These are phyloP conservation scores for Chlorella sp. DNA, from an alignment of 139 green algal genomes.

Conservation along the genomic window DNA sequence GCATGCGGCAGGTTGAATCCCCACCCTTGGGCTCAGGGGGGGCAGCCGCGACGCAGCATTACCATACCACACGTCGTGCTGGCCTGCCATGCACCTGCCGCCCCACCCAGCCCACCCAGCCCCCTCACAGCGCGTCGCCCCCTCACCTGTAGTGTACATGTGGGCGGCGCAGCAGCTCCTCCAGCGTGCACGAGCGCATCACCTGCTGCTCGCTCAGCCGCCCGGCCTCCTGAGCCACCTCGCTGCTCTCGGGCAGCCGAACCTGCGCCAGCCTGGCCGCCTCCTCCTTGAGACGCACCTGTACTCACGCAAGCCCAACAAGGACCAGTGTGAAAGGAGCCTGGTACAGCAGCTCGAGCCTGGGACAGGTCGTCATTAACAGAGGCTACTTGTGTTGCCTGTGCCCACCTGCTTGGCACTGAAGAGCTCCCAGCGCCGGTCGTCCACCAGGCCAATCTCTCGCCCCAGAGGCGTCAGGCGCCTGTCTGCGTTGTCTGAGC, in stretches of 20 bases:
- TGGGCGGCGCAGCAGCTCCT: conserved; percentile 82
- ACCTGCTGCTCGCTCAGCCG: conserved; percentile 54
- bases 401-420: conserved; percentile 48
- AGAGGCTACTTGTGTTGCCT: not conserved
- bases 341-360: too few relatives aligned
- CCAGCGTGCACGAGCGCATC: conserved; percentile 46
- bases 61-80: not conserved
- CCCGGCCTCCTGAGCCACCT: conserved; percentile 39
- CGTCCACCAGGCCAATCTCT: conserved; percentile 80
- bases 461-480: conserved; percentile 85
- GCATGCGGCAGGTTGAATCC: too few relatives aligned
- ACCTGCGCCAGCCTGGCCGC: conserved; percentile 51
- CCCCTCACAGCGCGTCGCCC: too few relatives aligned
- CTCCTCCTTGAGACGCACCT: conserved; percentile 67
- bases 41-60: not conserved
- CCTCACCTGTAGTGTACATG: conserved; percentile 74
- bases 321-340: too few relatives aligned
- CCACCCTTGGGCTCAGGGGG: not conserved
- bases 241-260: conserved; percentile 35
- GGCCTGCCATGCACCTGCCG: too few relatives aligned
- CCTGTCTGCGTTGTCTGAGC: conserved; percentile 90
- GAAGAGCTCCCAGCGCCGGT: conserved; percentile 65
- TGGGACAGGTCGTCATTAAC: too few relatives aligned
- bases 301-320: too few relatives aligned
- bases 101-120: too few relatives aligned